Evolutionary conservation across 2,329 filamentous ascomycete genomes (phyloP).

Genomic region (Tothia fuscella): DNA sequence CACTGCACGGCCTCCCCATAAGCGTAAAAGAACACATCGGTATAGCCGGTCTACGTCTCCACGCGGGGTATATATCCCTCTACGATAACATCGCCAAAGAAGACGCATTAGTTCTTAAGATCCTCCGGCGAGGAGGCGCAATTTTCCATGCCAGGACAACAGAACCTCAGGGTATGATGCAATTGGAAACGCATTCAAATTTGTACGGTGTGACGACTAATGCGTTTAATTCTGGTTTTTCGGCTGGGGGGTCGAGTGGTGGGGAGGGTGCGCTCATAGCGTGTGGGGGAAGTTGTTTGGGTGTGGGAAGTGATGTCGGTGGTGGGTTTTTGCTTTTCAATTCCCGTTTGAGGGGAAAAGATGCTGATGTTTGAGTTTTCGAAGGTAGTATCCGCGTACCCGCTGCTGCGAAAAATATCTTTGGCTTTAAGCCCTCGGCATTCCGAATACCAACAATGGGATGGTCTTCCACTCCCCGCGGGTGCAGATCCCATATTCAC

Average conservation of each 20-base stretch:
- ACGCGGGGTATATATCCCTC: slow-evolving; percentile 38
- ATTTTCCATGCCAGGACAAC: slow-evolving; percentile 43
- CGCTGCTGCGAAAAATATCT: slow-evolving; percentile 35
- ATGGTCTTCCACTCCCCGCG: slow-evolving; percentile 14
- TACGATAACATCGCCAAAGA: slow-evolving; percentile 31
- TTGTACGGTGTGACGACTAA: slow-evolving; percentile 42
- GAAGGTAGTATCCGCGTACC: slow-evolving; percentile 37
- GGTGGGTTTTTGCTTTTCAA: slow-evolving; percentile 26
- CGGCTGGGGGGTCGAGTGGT: slow-evolving; percentile 42
- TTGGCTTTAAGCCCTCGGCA: slow-evolving; percentile 31
- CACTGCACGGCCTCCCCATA: slow-evolving; percentile 41
- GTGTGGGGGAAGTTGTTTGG: slow-evolving; percentile 39
- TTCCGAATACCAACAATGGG: slow-evolving; percentile 33
- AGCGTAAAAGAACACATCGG: slow-evolving; percentile 40
- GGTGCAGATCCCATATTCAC: slow-evolving; percentile 18
- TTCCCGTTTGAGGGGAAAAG: too few species aligned
- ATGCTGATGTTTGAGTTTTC: slow-evolving; percentile 26
- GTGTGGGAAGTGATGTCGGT: slow-evolving; percentile 42
- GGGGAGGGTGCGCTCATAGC: slow-evolving; percentile 45
- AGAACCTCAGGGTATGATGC: slow-evolving; percentile 43
- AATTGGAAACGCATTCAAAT: slow-evolving; percentile 39
- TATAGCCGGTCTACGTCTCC: slow-evolving; percentile 36
- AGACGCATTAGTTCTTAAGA: slow-evolving; percentile 36
- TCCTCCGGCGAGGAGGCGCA: slow-evolving; percentile 36
- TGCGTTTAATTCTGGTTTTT: slow-evolving; percentile 39